Base-by-base conservation (phyloP, 2,329 filamentous ascomycete genomes). In the Penicillium sp. region DNA sequence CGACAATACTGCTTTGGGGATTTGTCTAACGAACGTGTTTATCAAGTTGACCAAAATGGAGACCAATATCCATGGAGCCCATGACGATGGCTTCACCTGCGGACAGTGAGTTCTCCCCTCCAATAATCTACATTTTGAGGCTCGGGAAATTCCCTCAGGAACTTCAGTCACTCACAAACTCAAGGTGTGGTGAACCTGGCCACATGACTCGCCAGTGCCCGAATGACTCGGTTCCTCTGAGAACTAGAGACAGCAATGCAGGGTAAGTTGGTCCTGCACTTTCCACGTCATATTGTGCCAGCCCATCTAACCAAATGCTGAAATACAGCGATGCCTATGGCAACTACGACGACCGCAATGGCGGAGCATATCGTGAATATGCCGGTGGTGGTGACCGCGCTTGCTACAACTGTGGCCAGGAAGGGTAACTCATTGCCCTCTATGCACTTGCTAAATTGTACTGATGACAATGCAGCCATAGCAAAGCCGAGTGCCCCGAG, bases 141-240 rank as follows among this genome's bases (percentile, higher is more conserved):
- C 22, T n/a, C 5, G 10, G 34, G 49, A 37, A 42, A 46, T 26
- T 14, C 47, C 40, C 13, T 34, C 5, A 13, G 29, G 37, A 13
- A 39, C 10, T 10, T 20, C 40, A 39, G 10, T 52, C 13, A 40
- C 48, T 56, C 0, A 56, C 20, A 16, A 24, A 31, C 14, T n/a
- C 8, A 32, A 74, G 72, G 55, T 77, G 74, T 56, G 72, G 73
- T 53, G 60, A 63, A 16, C 57, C 66, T 46, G 72, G 68, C 32
- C 74, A 77, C 58, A 75, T 75, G 54, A 69, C 71, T 35, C 72
- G 73, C 18, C 74, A 79, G 16, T 81, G 78, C 53, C 71, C 77
- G 3, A 73, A 77, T 57, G 61, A 26, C 16, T 26, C 40, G 2
- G 22, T 34, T 13, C 34, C 47, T 52, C 53, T 57, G 64, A 47